phyloP scores from a whole-genome alignment of 2,329 filamentous ascomycete genomes.

The Venturia oleaginea region DNA sequence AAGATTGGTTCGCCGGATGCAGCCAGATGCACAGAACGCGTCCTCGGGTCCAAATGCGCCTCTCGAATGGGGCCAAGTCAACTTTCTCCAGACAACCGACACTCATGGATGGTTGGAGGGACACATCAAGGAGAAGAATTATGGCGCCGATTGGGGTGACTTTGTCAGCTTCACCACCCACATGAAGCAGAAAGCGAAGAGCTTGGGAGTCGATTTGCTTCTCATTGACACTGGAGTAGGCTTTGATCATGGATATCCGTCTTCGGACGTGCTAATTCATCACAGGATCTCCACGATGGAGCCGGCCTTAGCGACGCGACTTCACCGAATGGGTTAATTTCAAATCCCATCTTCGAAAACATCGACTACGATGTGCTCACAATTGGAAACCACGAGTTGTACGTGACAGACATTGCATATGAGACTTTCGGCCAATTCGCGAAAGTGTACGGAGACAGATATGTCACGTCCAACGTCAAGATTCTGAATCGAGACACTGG shows the following conservation, averaged over 20 bases:
- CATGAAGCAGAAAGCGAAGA: constrained; percentile 50
- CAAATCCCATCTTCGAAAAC: constrained; percentile 44
- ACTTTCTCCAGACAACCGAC: constrained; percentile 58
- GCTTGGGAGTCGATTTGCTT: constrained; percentile 50
- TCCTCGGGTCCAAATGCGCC: constrained; percentile 28
- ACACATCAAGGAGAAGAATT: constrained; percentile 53
- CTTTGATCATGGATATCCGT: constrained; percentile 41
- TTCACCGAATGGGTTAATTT: constrained; percentile 45
- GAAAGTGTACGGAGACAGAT: constrained; percentile 46
- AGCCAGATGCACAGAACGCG: constrained; percentile 35
- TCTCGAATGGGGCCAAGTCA: constrained; percentile 55
- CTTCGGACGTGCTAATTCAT: constrained; percentile 4
- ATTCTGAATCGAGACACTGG: constrained; percentile 36
- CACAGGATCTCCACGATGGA: constrained; percentile 55
- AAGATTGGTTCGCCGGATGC: constrained; percentile 34
- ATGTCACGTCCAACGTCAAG: constrained; percentile 46
- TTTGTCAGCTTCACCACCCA: constrained; percentile 51
- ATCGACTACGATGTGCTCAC: constrained; percentile 46
- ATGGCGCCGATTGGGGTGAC: constrained; percentile 59
- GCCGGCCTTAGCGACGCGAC: constrained; percentile 55
- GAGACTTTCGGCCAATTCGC: constrained; percentile 52
- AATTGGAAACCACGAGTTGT: constrained; percentile 58
- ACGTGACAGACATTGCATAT: constrained; percentile 52
- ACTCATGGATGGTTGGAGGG: constrained; percentile 54
- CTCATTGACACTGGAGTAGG: constrained; percentile 49